Evolutionary conservation across 1,139 yeast genomes (phyloP).

Genomic region (Geotrichum reessii): DNA sequence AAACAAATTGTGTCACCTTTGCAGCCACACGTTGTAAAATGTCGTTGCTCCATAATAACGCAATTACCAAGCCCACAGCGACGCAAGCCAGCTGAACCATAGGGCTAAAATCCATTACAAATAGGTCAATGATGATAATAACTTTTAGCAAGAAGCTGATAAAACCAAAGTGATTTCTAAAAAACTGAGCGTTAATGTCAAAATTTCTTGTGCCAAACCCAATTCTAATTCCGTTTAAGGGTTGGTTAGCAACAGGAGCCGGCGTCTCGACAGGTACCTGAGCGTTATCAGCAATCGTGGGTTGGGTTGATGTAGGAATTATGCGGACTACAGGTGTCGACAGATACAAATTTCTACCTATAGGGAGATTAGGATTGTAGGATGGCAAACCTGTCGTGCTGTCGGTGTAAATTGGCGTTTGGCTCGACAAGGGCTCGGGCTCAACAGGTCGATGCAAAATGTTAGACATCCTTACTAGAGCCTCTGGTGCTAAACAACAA

Average conservation of each 20-base stretch:
- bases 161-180: conserved; percentile 4
- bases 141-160: conserved; percentile 6
- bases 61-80: neutral
- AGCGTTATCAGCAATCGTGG: conserved; percentile 1
- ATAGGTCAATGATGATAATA: conserved; percentile 7
- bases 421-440: conserved; percentile 12
- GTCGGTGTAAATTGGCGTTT: conserved; percentile 10
- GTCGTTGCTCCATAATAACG: conserved; percentile 6
- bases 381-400: neutral
- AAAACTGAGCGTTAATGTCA: neutral
- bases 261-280: neutral
- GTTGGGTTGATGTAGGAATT: neutral
- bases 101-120: conserved; percentile 8
- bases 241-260: neutral
- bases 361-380: neutral
- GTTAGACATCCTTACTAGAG: neutral
- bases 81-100: conserved; percentile 5
- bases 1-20: neutral
- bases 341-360: neutral
- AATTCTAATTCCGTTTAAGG: conserved; percentile 5
- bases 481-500: conserved; percentile 17
- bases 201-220: conserved; percentile 5
- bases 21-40: neutral
- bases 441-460: conserved; percentile 1
- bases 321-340: neutral